Percentiles rank a stretch among this genome's conserved stretches.
Conservation (phyloP, 2,329 filamentous ascomycete genomes). For the Ramularia endophylla region DNA sequence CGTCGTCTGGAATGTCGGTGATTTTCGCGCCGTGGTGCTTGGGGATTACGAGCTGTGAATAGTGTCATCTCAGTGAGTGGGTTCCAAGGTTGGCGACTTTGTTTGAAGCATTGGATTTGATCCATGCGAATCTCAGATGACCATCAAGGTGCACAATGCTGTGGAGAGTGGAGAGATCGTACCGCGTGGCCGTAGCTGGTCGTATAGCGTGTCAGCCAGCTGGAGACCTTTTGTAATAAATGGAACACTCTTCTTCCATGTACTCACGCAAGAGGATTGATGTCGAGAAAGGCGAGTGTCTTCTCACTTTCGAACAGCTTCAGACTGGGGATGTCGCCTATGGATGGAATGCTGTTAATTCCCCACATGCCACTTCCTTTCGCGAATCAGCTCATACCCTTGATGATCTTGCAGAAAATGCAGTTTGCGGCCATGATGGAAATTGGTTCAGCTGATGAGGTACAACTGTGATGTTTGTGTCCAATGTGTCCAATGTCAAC, state of each 20-base stretch:
- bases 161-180: conserved; percentile 37
- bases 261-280: conserved; percentile 61
- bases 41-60: conserved; percentile 78
- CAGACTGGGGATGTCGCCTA: conserved; percentile 92
- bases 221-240: not conserved
- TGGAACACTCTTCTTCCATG: not conserved
- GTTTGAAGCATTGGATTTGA: no score
- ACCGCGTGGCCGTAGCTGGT: conserved; percentile 74
- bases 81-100: no score
- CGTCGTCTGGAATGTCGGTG: conserved; percentile 84
- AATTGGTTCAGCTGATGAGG: not conserved
- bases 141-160: conserved; percentile 10
- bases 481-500: no score
- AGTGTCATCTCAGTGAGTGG: not conserved
- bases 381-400: conserved; percentile 51
- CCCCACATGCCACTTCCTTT: not conserved
- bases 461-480: no score
- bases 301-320: conserved; percentile 95
- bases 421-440: conserved; percentile 53
- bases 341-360: not conserved
- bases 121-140: no score
- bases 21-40: conserved; percentile 93
- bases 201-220: conserved; percentile 5
- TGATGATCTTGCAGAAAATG: conserved; percentile 98
- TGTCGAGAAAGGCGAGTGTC: conserved; percentile 92